Evolutionary conservation across 2,329 filamentous ascomycete species (phyloP).

Genomic region (Sporothrix dimorphospora): DNA sequence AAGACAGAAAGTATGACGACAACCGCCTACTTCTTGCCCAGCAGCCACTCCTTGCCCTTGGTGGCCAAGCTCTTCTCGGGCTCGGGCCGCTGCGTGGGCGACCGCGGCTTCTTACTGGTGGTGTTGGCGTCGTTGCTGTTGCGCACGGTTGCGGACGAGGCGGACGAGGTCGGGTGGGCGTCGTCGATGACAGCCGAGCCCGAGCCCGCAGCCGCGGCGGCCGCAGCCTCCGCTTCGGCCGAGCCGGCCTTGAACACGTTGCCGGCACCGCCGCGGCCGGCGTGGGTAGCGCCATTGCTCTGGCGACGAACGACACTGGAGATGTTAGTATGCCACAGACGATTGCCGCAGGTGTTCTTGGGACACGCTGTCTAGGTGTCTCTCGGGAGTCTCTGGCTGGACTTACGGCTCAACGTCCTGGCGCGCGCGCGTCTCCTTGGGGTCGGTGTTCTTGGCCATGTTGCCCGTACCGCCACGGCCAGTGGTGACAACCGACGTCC

Average conservation of each 20-base stretch:
- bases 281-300: constrained; percentile 63
- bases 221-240: constrained; percentile 44
- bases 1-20: neutral
- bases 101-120: constrained; percentile 29
- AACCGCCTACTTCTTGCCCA: constrained; percentile 48
- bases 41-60: constrained; percentile 55
- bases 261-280: constrained; percentile 75
- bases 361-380: neutral
- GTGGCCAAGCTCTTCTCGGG: constrained; percentile 42
- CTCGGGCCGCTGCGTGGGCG: constrained; percentile 32
- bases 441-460: constrained; percentile 76
- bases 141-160: constrained; percentile 33
- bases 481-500: constrained; percentile 82
- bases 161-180: constrained; percentile 8
- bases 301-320: constrained; percentile 57
- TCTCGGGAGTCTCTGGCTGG: too few species aligned
- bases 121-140: constrained; percentile 28
- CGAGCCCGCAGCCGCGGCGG: constrained; percentile 36
- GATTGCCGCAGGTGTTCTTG: neutral
- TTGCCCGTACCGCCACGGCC: constrained; percentile 87
- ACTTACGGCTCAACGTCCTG: constrained; percentile 80
- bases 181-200: constrained; percentile 43
- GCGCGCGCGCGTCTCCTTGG: constrained; percentile 71
- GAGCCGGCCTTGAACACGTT: constrained; percentile 63
- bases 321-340: neutral